A percentile compares a stretch with the other conserved stretches of the same genome.
Evolutionary conservation across 1,284 basidiomycete species (phyloP).

Genomic region (Cutaneotrichosporon dermatis): DNA sequence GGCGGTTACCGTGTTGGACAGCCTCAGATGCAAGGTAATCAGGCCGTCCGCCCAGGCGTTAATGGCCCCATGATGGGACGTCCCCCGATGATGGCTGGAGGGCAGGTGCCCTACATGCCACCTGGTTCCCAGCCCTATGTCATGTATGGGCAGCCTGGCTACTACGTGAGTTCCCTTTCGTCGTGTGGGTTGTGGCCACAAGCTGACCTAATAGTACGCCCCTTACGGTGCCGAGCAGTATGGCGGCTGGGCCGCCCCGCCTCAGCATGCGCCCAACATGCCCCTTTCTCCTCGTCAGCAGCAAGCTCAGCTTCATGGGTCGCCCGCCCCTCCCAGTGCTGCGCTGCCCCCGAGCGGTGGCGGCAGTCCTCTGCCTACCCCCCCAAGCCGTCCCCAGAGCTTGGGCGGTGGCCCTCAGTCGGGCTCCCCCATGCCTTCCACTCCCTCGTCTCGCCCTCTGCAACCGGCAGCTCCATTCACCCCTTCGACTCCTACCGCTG

Average conservation of each 20-base stretch:
- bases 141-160: constrained; percentile 37
- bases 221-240: constrained; percentile 10
- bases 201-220: constrained; percentile 8
- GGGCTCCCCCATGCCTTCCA: constrained; percentile 33
- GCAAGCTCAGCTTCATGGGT: constrained; percentile 29
- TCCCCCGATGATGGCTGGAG: constrained; percentile 16
- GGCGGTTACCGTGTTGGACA: constrained; percentile 25
- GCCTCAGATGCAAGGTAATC: constrained; percentile 18
- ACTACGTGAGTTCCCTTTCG: constrained; percentile 32
- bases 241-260: constrained; percentile 9
- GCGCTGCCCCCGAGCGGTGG: constrained; percentile 28
- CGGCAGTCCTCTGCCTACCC: constrained; percentile 36
- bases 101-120: constrained; percentile 27
- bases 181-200: neutral
- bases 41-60: constrained; percentile 12
- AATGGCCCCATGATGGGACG: constrained; percentile 11
- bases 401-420: constrained; percentile 27
- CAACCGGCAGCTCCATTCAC: constrained; percentile 26
- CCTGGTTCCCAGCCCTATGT: constrained; percentile 32
- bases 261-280: constrained; percentile 27
- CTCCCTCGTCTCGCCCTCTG: constrained; percentile 27
- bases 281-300: constrained; percentile 38
- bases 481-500: constrained; percentile 18
- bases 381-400: constrained; percentile 36
- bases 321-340: constrained; percentile 30